These are phyloP conservation scores for Carallia pectinifolia DNA, from an alignment of 345 rosid species.

Conservation along the genomic window DNA sequence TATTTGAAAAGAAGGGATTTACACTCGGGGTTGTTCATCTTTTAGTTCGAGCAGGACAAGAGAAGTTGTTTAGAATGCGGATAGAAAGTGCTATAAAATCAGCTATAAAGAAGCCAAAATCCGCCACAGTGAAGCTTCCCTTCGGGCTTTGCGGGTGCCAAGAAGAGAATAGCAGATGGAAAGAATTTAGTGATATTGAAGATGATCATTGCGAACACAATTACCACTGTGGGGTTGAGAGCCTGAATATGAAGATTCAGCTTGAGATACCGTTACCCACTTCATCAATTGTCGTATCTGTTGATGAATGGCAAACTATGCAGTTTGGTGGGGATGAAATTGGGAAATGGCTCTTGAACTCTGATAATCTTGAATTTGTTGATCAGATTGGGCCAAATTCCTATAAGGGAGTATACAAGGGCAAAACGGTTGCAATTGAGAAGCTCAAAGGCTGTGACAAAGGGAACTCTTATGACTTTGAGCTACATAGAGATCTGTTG, in stretches of 20 bases:
- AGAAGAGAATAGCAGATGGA: conserved; percentile 64
- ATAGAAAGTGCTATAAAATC: conserved; percentile 71
- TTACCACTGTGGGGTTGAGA: conserved; percentile 50
- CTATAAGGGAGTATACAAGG: conserved; percentile 72
- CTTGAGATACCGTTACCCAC: conserved; percentile 75
- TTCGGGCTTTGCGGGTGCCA: conserved; percentile 98
- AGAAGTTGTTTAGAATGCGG: conserved; percentile 52
- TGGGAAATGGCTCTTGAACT: conserved; percentile 75
- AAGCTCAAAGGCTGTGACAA: conserved; percentile 95
- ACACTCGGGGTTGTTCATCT: conserved; percentile 75
- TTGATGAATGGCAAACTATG: conserved; percentile 92
- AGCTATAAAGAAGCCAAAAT: conserved; percentile 65
- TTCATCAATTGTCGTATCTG: conserved; percentile 62
- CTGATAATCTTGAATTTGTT: conserved; percentile 69
- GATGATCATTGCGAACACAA: conserved; percentile 56
- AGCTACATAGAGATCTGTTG: conserved; percentile 73
- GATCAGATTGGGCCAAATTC: conserved; percentile 70
- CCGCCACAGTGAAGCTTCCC: conserved; percentile 71
- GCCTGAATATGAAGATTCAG: conserved; percentile 46
- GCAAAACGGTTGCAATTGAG: conserved; percentile 76
- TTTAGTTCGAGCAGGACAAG: conserved; percentile 60
- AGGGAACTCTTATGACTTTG: conserved; percentile 84
- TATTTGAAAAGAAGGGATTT: conserved; percentile 91
- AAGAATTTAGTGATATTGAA: conserved; percentile 65
- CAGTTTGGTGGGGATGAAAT: conserved; percentile 66